These are phyloP conservation scores for Ilyonectria mors-panacis DNA, from an alignment of 2,329 filamentous ascomycete species.

Conservation along the genomic window DNA sequence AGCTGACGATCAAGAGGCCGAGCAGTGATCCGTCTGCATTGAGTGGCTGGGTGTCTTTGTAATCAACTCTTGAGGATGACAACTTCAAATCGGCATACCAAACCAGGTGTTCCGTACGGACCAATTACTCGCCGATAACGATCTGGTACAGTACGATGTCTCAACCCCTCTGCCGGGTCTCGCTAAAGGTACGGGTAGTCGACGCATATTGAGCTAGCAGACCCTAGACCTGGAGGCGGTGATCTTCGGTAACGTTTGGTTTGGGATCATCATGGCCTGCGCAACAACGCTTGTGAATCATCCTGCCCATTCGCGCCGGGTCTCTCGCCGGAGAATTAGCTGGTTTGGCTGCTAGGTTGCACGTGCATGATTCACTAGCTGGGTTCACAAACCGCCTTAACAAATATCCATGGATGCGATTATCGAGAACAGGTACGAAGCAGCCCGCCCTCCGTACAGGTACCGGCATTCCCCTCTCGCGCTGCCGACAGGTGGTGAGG, in stretches of 20 bases:
- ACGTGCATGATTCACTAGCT: slow-evolving; percentile 14
- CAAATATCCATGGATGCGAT: neutral
- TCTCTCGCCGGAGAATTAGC: slow-evolving; percentile 7
- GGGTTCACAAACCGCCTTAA: too few species aligned
- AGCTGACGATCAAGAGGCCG: too few species aligned
- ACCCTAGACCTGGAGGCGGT: slow-evolving; percentile 6
- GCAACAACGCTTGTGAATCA: neutral
- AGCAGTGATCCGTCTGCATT: too few species aligned
- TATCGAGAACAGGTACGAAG: neutral
- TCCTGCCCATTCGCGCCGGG: neutral
- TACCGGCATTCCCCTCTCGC: slow-evolving; percentile 12
- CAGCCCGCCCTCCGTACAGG: slow-evolving; percentile 2
- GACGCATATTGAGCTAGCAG: slow-evolving; percentile 9
- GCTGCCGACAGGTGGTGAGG: neutral
- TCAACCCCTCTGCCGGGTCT: neutral
- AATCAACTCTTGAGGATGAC: neutral
- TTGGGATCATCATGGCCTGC: slow-evolving; percentile 7
- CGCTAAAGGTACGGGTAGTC: neutral
- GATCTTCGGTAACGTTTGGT: slow-evolving; percentile 24
- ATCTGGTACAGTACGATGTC: neutral
- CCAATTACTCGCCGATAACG: neutral
- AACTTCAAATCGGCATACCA: neutral
- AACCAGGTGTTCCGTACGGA: neutral
- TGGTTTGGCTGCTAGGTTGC: slow-evolving; percentile 12
- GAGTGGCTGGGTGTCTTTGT: neutral